These are phyloP conservation scores for Penicillium sp. DNA, from an alignment of 2,329 filamentous ascomycete species.

Conservation along the genomic window DNA sequence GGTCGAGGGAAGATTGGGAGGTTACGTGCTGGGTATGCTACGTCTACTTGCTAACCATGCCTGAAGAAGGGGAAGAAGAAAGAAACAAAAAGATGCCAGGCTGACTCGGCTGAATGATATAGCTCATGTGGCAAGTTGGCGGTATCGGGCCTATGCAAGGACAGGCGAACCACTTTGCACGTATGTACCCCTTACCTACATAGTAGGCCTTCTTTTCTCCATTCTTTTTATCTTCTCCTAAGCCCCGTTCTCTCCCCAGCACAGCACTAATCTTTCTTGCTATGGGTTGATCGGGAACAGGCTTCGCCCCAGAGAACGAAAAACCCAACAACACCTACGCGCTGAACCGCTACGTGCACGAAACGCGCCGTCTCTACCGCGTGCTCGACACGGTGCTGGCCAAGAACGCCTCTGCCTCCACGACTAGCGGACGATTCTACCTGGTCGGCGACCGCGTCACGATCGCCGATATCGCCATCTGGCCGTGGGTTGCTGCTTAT, in stretches of 20 bases:
- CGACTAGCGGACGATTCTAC: not conserved
- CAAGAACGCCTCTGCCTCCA: not conserved
- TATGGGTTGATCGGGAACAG: not conserved
- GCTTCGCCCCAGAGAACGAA: slow-evolving; percentile 3
- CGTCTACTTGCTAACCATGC: not conserved
- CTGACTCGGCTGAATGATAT: not conserved
- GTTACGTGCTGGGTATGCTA: not conserved
- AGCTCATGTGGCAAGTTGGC: slow-evolving; percentile 8
- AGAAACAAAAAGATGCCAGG: too few species aligned
- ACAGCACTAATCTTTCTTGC: not conserved
- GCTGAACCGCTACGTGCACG: slow-evolving; percentile 2
- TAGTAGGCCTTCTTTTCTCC: too few species aligned
- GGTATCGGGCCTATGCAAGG: slow-evolving; percentile 10
- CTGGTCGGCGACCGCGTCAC: slow-evolving; percentile 8
- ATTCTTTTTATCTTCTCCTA: too few species aligned
- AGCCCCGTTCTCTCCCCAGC: too few species aligned
- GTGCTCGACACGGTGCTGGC: slow-evolving; percentile 1
- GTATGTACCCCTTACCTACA: not conserved
- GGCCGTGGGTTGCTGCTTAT: slow-evolving; percentile 5
- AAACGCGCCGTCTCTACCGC: slow-evolving; percentile 6
- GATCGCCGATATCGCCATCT: slow-evolving; percentile 9
- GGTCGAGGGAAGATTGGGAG: slow-evolving; percentile 1
- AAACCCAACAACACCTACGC: not conserved
- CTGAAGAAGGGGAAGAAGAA: too few species aligned
- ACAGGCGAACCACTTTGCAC: slow-evolving; percentile 10